These are phyloP conservation scores for Neophaeococcomyces aloes DNA, from an alignment of 2,329 filamentous ascomycete species.

Conservation along the genomic window DNA sequence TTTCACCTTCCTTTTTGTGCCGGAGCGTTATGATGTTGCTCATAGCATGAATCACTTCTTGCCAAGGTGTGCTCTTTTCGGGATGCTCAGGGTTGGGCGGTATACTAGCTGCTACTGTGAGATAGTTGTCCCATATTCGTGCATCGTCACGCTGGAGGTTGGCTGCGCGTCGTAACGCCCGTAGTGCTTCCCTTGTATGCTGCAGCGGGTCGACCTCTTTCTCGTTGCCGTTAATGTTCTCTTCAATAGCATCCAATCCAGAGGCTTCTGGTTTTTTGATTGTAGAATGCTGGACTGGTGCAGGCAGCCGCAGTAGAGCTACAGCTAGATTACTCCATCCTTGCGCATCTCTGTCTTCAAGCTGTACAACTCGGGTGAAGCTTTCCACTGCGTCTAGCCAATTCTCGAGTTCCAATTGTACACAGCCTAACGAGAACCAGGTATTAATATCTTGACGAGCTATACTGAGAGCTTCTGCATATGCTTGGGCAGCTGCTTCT, in stretches of 20 bases:
- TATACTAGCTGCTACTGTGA: slow-evolving; percentile 72
- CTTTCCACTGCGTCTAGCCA: slow-evolving; percentile 73
- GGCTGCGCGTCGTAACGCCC: slow-evolving; percentile 79
- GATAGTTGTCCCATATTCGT: slow-evolving; percentile 93
- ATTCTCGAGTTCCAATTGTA: slow-evolving; percentile 63
- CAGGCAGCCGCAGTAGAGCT: slow-evolving; percentile 53
- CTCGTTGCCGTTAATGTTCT: slow-evolving; percentile 24
- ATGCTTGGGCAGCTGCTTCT: slow-evolving; percentile 62
- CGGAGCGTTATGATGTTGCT: slow-evolving; percentile 66
- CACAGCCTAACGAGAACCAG: slow-evolving; percentile 87
- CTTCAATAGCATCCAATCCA: slow-evolving; percentile 21
- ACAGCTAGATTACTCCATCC: slow-evolving; percentile 93
- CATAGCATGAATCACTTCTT: slow-evolving; percentile 66
- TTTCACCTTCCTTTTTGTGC: slow-evolving; percentile 55
- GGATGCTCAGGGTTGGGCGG: slow-evolving; percentile 45
- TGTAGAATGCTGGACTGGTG: slow-evolving; percentile 15
- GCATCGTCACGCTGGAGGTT: slow-evolving; percentile 73
- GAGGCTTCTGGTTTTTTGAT: slow-evolving; percentile 20
- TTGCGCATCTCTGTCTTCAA: slow-evolving; percentile 80
- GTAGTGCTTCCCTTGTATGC: slow-evolving; percentile 62
- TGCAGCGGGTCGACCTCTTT: slow-evolving; percentile 41
- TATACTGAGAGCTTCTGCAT: slow-evolving; percentile 62
- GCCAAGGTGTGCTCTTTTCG: slow-evolving; percentile 41
- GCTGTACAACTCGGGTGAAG: slow-evolving; percentile 70
- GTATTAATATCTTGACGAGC: slow-evolving; percentile 73